Conservation (phyloP, 2,329 filamentous ascomycete species). For the Xylaria sp. region DNA sequence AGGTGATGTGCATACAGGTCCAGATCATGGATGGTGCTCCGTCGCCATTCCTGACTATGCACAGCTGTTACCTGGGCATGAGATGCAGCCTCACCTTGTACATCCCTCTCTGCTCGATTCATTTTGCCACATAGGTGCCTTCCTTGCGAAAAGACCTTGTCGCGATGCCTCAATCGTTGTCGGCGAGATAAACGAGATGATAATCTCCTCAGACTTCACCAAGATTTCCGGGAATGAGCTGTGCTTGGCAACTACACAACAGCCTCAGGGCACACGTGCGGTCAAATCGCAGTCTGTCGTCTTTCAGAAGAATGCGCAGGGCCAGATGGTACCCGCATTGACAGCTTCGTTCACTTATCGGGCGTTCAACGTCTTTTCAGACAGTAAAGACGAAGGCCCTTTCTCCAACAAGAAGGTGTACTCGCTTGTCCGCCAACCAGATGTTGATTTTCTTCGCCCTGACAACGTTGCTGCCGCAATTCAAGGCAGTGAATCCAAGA, state of each 20-base stretch:
- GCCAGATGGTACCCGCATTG: slow-evolving; percentile 1
- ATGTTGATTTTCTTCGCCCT: slow-evolving; percentile 6
- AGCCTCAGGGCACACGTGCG: slow-evolving; percentile 9
- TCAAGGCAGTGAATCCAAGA: neutral
- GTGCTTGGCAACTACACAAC: slow-evolving; percentile 17
- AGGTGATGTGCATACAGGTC: neutral
- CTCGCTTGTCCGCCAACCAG: slow-evolving; percentile 9
- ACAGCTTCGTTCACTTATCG: slow-evolving; percentile 12
- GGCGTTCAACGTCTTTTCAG: slow-evolving; percentile 7
- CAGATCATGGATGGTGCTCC: slow-evolving; percentile 9
- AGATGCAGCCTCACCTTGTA: slow-evolving; percentile 15
- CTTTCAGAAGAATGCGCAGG: slow-evolving; percentile 5
- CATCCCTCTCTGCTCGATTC: slow-evolving; percentile 16
- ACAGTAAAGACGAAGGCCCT: neutral
- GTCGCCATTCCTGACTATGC: slow-evolving; percentile 10
- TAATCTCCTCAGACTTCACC: slow-evolving; percentile 9
- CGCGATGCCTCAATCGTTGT: slow-evolving; percentile 17
- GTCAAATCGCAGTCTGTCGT: slow-evolving; percentile 13
- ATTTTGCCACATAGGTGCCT: slow-evolving; percentile 12
- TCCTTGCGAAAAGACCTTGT: slow-evolving; percentile 15
- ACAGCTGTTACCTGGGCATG: slow-evolving; percentile 4
- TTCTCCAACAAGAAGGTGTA: slow-evolving; percentile 14
- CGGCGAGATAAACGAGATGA: slow-evolving; percentile 15
- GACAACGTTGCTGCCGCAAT: neutral
- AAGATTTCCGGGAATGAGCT: slow-evolving; percentile 3